Conservation (phyloP, 805 yeast species). For the Candida nitratophila region DNA sequence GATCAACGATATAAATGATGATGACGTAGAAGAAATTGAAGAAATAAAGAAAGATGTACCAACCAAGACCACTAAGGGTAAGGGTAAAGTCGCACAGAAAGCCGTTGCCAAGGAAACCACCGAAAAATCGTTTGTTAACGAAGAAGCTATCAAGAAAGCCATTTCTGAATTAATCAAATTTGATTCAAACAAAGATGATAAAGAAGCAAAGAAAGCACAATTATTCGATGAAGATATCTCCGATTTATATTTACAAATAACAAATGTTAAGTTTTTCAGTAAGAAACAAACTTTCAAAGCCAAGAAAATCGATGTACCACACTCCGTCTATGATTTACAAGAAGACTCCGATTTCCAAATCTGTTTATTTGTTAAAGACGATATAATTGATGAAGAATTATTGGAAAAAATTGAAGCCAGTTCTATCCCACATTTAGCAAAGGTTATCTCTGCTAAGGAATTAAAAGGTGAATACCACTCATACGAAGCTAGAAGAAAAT, state of each 20-base stretch:
- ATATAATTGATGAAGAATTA: constrained; percentile 35
- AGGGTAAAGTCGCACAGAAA: background rate
- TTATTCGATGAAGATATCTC: constrained; percentile 53
- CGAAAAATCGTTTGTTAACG: constrained; percentile 9
- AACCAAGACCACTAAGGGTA: background rate
- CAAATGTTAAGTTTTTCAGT: constrained; percentile 58
- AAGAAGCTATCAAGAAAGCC: constrained; percentile 37
- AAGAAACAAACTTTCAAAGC: constrained; percentile 55
- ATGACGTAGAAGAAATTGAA: constrained; percentile 39
- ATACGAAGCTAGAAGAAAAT: constrained; percentile 80
- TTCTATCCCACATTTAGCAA: constrained; percentile 36
- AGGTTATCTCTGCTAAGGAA: constrained; percentile 64
- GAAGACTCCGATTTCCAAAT: constrained; percentile 34
- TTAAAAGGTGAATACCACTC: constrained; percentile 80
- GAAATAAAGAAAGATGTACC: constrained; percentile 27
- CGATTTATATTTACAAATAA: constrained; percentile 51
- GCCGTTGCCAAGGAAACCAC: no score
- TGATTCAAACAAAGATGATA: constrained; percentile 26
- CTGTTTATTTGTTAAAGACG: constrained; percentile 68
- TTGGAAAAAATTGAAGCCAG: constrained; percentile 40
- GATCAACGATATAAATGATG: constrained; percentile 35
- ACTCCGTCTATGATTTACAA: constrained; percentile 39
- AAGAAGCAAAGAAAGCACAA: constrained; percentile 30
- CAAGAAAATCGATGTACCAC: constrained; percentile 36
- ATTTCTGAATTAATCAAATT: constrained; percentile 61